phyloP scores from a whole-genome alignment of 495 filamentous ascomycete genomes.

The Neurospora sp. region DNA sequence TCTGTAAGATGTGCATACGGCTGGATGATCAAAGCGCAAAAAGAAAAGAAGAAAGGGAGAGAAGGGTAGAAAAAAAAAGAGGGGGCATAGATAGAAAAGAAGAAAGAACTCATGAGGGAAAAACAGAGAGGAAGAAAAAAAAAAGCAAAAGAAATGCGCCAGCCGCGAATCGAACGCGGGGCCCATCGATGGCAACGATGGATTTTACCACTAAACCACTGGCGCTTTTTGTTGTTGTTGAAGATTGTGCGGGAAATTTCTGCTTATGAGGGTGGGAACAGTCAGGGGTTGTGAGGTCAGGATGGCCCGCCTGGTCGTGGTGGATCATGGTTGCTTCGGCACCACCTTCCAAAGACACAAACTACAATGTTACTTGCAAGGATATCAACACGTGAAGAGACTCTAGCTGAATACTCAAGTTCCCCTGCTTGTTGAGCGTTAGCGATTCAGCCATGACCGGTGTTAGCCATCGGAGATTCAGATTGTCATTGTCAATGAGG shows the following conservation, averaged over 20 bases:
- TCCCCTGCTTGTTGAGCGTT: too few relatives aligned
- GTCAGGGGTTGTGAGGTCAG: neutral
- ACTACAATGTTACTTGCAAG: too few relatives aligned
- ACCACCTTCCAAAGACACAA: neutral
- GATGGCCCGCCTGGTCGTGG: neutral
- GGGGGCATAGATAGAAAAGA: too few relatives aligned
- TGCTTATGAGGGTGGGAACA: neutral
- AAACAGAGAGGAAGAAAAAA: neutral
- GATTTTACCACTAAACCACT: neutral
- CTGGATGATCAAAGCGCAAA: too few relatives aligned
- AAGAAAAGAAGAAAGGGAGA: too few relatives aligned
- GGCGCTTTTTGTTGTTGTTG: neutral
- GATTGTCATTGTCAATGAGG: too few relatives aligned
- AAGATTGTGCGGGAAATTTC: fast-evolving
- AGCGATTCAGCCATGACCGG: too few relatives aligned
- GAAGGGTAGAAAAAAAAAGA: neutral
- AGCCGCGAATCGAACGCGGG: neutral
- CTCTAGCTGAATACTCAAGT: too few relatives aligned
- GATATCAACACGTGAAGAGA: too few relatives aligned
- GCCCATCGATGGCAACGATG: neutral
- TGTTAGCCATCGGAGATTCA: too few relatives aligned
- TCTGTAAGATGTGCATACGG: too few relatives aligned
- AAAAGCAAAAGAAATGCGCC: neutral
- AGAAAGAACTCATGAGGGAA: neutral
- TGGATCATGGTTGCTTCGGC: neutral